Percentiles rank a stretch among this genome's conserved stretches.
phyloP scores from a whole-genome alignment of 2,329 filamentous ascomycete genomes.

The Nannizzia gypsea region DNA sequence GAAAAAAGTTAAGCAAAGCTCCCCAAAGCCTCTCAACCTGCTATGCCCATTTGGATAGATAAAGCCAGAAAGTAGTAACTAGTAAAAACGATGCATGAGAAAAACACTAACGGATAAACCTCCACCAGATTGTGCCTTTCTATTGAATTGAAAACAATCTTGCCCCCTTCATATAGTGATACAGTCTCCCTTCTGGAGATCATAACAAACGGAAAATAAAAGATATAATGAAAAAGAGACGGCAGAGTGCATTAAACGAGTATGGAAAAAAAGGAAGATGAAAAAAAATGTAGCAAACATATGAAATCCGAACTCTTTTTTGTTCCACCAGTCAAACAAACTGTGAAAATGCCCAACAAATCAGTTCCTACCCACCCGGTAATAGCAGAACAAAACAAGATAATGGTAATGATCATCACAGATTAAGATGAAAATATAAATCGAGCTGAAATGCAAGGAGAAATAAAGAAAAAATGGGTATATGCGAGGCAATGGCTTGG shows the following conservation, averaged over 20 bases:
- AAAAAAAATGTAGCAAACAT: not conserved
- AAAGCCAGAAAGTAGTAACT: not conserved
- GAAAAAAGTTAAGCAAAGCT: not conserved
- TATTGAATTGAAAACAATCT: not conserved
- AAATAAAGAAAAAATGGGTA: not conserved
- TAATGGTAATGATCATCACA: conserved; percentile 3
- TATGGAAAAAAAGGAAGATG: not conserved
- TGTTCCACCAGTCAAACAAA: not conserved
- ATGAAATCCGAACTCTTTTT: not conserved
- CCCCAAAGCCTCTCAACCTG: not conserved
- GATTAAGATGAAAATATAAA: not conserved
- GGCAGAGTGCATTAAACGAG: not conserved
- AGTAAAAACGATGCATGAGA: not conserved
- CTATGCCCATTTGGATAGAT: not conserved
- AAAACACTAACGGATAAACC: not conserved
- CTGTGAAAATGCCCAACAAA: conserved; percentile 5
- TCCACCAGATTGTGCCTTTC: not conserved
- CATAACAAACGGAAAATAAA: not conserved
- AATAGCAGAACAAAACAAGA: conserved; percentile 1
- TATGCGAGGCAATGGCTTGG: not conserved
- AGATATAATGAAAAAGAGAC: not conserved
- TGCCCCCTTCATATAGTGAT: conserved; percentile 3
- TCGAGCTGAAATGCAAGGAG: not conserved
- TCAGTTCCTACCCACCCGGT: conserved; percentile 2
- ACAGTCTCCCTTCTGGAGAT: conserved; percentile 2